Base-by-base conservation (phyloP, 2,329 filamentous ascomycete genomes). In the Aspergillus eucalypticola region DNA sequence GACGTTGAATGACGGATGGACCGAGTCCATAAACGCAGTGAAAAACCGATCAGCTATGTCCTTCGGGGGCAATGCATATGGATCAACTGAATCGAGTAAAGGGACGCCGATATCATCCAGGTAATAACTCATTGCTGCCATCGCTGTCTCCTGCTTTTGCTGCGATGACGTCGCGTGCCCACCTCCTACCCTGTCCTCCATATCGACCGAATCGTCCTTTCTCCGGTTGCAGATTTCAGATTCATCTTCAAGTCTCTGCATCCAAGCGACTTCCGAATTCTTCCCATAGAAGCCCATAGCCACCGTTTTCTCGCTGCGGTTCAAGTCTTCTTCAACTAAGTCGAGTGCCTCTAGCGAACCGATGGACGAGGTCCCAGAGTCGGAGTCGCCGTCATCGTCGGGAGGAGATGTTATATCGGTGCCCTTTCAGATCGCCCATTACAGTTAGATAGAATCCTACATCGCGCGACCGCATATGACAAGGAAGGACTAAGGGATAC, bases 211-310 rank as follows among this genome's bases (percentile, higher is more conserved):
- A n/a, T 58, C 53, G 5, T 64, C 56, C 1, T 46, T 19, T 6
- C 55, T 38, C 13, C 54, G 58, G 51, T 64, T 58, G 42, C 69
- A 66, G 49, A 65, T 57, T 60, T 72, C 60, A 5, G 70, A 59
- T 53, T 69, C 69, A 54, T 74, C 67, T 2, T 71, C 72, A 10
- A 79, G 58, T 19, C 71, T 71, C 49, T 78, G 77, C 59, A 80
- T 71, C 78, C 78, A 80, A 2, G 73, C 71, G 29, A 78, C 65
- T 39, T 79, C 78, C 0, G 78, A 80, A 50, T 74, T 78, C 60
- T 80, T 80, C 13, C 78, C 78, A 60, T 76, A 75, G 59, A 75
- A 80, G 0, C 78, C 76, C 2, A 72, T 73, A 2, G 73, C 71
- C 29, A 75, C 67, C 6, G 73, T 70, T 15, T 69, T 68, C 32